These are phyloP conservation scores for Scheffersomyces parashehatae DNA, from an alignment of 1,139 yeast species.

Conservation along the genomic window DNA sequence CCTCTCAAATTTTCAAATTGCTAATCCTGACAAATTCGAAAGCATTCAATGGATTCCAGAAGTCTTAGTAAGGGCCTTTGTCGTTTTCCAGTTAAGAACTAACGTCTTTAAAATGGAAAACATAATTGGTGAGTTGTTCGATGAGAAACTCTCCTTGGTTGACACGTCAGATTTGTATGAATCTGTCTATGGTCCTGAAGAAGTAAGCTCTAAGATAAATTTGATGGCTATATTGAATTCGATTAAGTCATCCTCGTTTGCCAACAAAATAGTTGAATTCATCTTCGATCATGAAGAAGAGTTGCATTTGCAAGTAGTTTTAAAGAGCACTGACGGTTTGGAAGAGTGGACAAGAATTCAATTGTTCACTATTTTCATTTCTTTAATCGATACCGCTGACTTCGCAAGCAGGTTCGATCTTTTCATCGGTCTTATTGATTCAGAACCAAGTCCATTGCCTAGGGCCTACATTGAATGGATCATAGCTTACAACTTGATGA, in stretches of 20 bases:
- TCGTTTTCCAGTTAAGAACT: slow-evolving; percentile 54
- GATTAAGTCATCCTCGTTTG: slow-evolving; percentile 32
- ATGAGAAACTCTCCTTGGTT: slow-evolving; percentile 28
- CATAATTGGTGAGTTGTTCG: slow-evolving; percentile 53
- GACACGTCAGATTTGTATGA: slow-evolving; percentile 41
- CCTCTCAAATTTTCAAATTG: slow-evolving; percentile 43
- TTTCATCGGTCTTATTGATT: slow-evolving; percentile 28
- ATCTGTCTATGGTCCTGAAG: slow-evolving; percentile 59
- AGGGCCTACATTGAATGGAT: slow-evolving; percentile 82
- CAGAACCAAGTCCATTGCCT: slow-evolving; percentile 76
- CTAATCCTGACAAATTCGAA: slow-evolving; percentile 31
- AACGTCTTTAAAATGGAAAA: slow-evolving; percentile 63
- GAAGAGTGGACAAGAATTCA: slow-evolving; percentile 71
- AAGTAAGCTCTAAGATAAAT: slow-evolving; percentile 54
- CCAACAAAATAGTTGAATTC: slow-evolving; percentile 38
- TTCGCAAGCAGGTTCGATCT: slow-evolving; percentile 16
- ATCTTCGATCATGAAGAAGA: slow-evolving; percentile 42
- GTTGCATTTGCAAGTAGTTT: slow-evolving; percentile 48
- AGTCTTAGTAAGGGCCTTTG: slow-evolving; percentile 47
- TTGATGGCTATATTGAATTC: slow-evolving; percentile 47
- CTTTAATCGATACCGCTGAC: slow-evolving; percentile 29
- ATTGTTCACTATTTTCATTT: slow-evolving; percentile 53
- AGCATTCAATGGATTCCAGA: slow-evolving; percentile 53
- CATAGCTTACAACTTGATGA: slow-evolving; percentile 42
- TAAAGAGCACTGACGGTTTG: slow-evolving; percentile 59